Conservation (phyloP, 2,329 filamentous ascomycete species). For the Calonectria henricotiae region DNA sequence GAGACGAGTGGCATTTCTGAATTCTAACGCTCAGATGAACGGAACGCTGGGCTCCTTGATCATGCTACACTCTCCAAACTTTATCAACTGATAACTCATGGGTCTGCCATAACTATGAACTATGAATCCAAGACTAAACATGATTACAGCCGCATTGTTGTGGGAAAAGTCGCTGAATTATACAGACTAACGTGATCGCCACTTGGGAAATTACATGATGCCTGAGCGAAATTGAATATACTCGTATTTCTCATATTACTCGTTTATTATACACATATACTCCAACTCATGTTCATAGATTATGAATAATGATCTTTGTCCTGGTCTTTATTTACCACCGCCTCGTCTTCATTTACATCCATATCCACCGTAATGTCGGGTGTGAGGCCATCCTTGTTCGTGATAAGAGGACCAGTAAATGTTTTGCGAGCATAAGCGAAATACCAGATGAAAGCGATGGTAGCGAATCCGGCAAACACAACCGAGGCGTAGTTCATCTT, state of each 20-base stretch:
- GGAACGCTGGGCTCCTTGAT: not conserved
- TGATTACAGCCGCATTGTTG: not conserved
- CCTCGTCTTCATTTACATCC: constrained; percentile 8
- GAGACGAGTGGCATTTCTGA: not conserved
- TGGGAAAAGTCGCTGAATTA: not conserved
- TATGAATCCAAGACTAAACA: not conserved
- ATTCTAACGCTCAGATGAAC: not conserved
- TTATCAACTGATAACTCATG: not conserved
- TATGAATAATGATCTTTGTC: constrained; percentile 31
- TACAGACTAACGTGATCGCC: not conserved
- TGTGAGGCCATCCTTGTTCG: constrained; percentile 32
- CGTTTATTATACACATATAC: constrained; percentile 14
- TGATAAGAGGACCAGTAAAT: constrained; percentile 71
- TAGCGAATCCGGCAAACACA: constrained; percentile 76
- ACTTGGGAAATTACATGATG: not conserved
- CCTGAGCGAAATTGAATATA: not conserved
- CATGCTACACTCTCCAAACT: constrained; percentile 1
- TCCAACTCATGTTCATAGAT: not conserved
- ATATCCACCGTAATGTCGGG: constrained; percentile 41
- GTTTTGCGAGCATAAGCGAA: constrained; percentile 75
- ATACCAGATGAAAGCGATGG: constrained; percentile 76
- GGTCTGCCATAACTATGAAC: not conserved
- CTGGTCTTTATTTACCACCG: constrained; percentile 1
- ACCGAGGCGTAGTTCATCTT: constrained; percentile 80
- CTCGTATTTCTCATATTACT: constrained; percentile 21